Base-by-base conservation (phyloP, 148 eudicot species). In the Polygonum maritimum region DNA sequence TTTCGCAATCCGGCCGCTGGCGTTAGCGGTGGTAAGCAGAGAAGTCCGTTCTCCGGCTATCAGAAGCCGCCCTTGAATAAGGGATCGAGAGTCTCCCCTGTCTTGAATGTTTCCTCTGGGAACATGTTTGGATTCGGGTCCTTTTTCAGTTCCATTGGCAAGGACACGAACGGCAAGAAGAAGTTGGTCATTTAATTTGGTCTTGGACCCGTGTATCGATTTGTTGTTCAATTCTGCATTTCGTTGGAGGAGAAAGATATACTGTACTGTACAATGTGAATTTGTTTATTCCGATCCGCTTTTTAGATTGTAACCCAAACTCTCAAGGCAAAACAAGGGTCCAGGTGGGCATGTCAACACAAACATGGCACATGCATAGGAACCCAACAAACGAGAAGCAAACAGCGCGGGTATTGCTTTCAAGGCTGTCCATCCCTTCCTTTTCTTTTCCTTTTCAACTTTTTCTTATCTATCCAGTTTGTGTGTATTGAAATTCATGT, bases 61-160 rank as follows among this genome's bases (percentile, higher is more conserved):
- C 91, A 86, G 76, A 94, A 86, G 67, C 98, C 97, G 22, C 98
- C 98, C 48, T 79, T 92, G 87, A 92, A 86, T 90, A 94, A 92
- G 83, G 85, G 88, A 2, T 76, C 83, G 22, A 57, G 80, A 33
- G 78, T 90, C 60, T 88, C 71, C 67, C 95, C 98, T 13, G 83
- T 86, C 36, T 38, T 94, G 71, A 90, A 94, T 78, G 88, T 89
- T 47, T 86, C 90, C 19, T 81, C 88, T 10, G 88, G 83, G 1
- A 89, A 80, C 76, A 60, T 89, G 14, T 92, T 94, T 48, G 93
- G 97, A 39, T 80, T 94, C 8, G 92, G 91, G 2, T 86, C 95
- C 3, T 73, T 94, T 69, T 94, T 94, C 80, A 88, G 89, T 18
- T 69, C 71, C n/a, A 47, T 31, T 52, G 82, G 82, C 74, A 88